Evolutionary conservation across 2,329 filamentous ascomycete genomes (phyloP).

Genomic region (Colletotrichum sp.): DNA sequence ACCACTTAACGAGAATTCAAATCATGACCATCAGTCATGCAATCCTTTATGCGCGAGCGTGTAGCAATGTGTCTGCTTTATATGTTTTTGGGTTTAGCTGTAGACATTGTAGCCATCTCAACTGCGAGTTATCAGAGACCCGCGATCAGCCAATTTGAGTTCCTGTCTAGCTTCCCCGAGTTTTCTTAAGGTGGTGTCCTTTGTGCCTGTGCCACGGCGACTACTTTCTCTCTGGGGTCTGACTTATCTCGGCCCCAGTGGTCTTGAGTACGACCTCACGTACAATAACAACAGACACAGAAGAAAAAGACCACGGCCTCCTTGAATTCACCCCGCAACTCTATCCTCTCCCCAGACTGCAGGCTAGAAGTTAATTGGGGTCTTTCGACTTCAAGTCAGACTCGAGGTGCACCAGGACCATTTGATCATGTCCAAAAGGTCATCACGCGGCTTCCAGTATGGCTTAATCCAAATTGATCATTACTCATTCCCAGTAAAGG

Average conservation of each 20-base stretch:
- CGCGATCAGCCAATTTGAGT: background rate
- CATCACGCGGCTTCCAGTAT: background rate
- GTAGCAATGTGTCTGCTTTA: background rate
- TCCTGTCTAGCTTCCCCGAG: background rate
- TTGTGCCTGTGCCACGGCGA: background rate
- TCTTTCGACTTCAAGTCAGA: background rate
- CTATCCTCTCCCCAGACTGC: background rate
- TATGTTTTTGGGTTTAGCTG: background rate
- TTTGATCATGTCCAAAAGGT: background rate
- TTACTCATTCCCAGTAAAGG: slow-evolving; percentile 1
- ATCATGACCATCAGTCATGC: slow-evolving; percentile 13
- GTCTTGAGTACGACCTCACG: background rate
- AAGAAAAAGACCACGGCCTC: background rate
- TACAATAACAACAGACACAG: background rate
- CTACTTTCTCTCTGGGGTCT: background rate
- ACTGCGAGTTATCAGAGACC: background rate
- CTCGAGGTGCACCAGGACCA: background rate
- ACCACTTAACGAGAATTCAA: slow-evolving; percentile 14
- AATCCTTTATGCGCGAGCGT: background rate
- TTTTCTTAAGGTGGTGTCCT: background rate
- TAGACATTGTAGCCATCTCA: background rate
- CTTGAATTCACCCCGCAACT: background rate
- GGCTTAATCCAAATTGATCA: background rate
- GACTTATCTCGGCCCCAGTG: background rate
- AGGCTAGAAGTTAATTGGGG: background rate